These are phyloP conservation scores for Tephrocybe sp. DNA, from an alignment of 768 basidiomycete species.

Conservation along the genomic window DNA sequence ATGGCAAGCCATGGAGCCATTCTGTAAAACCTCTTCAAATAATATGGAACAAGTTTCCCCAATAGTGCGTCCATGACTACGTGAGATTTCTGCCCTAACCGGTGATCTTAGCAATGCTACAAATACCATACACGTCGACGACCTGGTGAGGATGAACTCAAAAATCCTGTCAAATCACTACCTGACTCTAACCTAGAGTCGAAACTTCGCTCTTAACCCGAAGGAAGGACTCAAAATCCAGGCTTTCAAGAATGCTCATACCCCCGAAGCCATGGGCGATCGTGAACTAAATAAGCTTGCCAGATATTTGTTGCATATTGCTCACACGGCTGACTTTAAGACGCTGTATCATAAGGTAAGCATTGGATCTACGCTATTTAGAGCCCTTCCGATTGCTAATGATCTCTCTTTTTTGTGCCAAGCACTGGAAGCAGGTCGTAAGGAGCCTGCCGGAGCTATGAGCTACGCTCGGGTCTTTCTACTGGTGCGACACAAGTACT, in stretches of 20 bases:
- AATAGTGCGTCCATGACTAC: constrained; percentile 51
- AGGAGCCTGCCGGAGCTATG: constrained; percentile 33
- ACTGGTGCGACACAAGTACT: too few relatives aligned
- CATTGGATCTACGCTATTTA: constrained; percentile 1
- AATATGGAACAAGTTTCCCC: constrained; percentile 86
- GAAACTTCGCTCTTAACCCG: constrained; percentile 89
- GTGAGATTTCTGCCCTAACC: neutral
- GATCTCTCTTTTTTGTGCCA: neutral
- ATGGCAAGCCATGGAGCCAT: constrained; percentile 75
- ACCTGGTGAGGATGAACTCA: constrained; percentile 50
- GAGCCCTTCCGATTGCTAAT: constrained; percentile 1
- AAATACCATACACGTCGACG: constrained; percentile 89
- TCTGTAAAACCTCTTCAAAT: constrained; percentile 82
- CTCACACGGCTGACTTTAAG: constrained; percentile 57
- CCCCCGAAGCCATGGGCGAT: constrained; percentile 60
- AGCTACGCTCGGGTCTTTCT: neutral
- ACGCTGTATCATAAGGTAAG: constrained; percentile 67
- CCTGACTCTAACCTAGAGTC: constrained; percentile 42
- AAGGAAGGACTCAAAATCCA: constrained; percentile 81
- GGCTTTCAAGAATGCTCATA: constrained; percentile 80
- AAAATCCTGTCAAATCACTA: neutral
- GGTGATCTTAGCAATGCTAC: constrained; percentile 44
- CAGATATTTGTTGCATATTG: constrained; percentile 68
- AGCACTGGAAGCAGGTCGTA: constrained; percentile 55
- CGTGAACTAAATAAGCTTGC: constrained; percentile 68